phyloP scores from a whole-genome alignment of 2,329 filamentous ascomycete species.

The Gaeumannomyces sp. region DNA sequence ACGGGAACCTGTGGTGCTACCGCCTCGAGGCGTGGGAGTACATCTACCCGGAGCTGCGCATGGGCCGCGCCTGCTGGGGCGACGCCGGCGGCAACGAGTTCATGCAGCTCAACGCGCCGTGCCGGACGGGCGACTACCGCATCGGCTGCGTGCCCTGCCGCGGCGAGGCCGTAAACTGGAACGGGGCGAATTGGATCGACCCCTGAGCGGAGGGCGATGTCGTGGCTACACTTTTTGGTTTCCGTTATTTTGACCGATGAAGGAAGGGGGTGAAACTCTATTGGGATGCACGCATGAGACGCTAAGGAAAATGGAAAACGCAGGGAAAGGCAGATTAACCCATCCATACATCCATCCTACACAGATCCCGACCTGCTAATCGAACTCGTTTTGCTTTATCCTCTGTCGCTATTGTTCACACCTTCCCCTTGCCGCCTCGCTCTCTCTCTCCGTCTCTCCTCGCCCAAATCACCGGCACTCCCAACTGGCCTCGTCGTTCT shows the following conservation, averaged over 20 bases:
- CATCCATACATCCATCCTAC: not conserved
- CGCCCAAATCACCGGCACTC: not conserved
- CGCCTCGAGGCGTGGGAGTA: slow-evolving; percentile 1
- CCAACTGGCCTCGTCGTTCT: slow-evolving; percentile 4
- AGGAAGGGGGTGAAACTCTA: too few relatives aligned
- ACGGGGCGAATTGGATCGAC: slow-evolving; percentile 8
- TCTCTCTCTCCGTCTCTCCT: too few relatives aligned
- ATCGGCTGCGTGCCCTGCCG: slow-evolving; percentile 5
- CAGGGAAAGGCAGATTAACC: not conserved
- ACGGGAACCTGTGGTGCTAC: slow-evolving; percentile 4
- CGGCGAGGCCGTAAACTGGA: slow-evolving; percentile 4
- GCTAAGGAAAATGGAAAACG: not conserved
- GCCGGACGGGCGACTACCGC: not conserved
- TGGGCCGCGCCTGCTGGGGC: slow-evolving; percentile 10
- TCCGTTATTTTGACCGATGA: too few relatives aligned
- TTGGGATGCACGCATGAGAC: too few relatives aligned
- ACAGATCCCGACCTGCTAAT: not conserved
- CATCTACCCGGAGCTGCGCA: slow-evolving; percentile 2
- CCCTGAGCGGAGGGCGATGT: not conserved
- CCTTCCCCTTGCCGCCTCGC: too few relatives aligned
- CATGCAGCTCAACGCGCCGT: slow-evolving; percentile 10
- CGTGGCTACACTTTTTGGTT: too few relatives aligned
- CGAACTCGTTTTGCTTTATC: not conserved
- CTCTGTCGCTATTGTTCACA: too few relatives aligned
- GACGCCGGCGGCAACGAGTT: slow-evolving; percentile 6